Percentiles rank a stretch among this genome's conserved stretches.
phyloP scores from a whole-genome alignment of 140 eudicot genomes.

The Flaveria floridana region DNA sequence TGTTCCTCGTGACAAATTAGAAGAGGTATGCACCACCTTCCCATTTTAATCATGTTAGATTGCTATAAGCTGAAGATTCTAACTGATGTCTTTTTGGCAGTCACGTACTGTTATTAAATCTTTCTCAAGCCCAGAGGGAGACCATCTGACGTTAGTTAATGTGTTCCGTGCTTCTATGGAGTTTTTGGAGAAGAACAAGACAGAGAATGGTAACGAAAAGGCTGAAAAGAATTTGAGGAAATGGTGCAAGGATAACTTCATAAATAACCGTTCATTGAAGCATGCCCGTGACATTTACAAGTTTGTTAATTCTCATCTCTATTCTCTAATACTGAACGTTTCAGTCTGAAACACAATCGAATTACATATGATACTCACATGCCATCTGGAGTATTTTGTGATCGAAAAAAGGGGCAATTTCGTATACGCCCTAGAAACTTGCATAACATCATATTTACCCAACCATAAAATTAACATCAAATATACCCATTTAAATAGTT shows the following conservation, averaged over 20 bases:
- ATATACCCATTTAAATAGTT: neutral
- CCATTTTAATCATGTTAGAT: conserved; percentile 6
- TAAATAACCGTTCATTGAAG: conserved; percentile 76
- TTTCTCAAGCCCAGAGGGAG: conserved; percentile 88
- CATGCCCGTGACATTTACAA: conserved; percentile 92
- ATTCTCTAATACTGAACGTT: neutral
- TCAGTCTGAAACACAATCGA: neutral
- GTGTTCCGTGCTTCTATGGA: conserved; percentile 74
- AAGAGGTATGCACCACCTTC: conserved; percentile 58
- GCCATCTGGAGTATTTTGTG: neutral
- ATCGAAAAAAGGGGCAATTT: too few relatives aligned
- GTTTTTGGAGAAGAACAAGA: conserved; percentile 59
- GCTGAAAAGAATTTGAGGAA: conserved; percentile 75
- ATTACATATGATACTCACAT: neutral
- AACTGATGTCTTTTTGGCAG: conserved; percentile 8
- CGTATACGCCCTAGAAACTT: neutral
- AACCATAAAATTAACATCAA: neutral
- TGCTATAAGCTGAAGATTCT: neutral
- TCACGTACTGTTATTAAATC: conserved; percentile 51
- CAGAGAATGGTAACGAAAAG: conserved; percentile 46
- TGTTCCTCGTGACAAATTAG: conserved; percentile 82
- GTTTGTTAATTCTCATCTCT: conserved; percentile 35
- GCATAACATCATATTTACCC: neutral
- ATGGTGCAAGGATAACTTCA: conserved; percentile 90
- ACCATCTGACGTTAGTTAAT: conserved; percentile 75